Percentiles rank a stretch among this genome's conserved stretches.
Evolutionary conservation across 495 filamentous ascomycete species (phyloP).

Genomic region (Trichoderma erinaceum): DNA sequence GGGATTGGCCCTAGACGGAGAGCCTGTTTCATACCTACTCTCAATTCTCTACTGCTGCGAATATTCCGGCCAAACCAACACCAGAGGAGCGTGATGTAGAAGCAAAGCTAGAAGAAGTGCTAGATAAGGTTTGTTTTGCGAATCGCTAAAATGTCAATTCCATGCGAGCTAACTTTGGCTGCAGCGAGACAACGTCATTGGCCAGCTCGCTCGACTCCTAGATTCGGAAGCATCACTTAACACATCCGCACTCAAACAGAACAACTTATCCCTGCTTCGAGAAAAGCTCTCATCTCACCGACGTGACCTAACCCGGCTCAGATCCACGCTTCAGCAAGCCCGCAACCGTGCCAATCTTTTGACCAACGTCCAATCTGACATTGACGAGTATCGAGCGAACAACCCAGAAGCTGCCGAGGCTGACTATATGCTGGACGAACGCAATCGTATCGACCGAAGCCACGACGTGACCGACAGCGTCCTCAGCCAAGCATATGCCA

Average conservation of each 20-base stretch:
- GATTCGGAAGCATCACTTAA: constrained; percentile 89
- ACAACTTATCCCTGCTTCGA: constrained; percentile 86
- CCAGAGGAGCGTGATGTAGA: constrained; percentile 80
- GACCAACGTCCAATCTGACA: constrained; percentile 83
- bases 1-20: constrained; percentile 61
- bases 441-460: constrained; percentile 73
- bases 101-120: constrained; percentile 72
- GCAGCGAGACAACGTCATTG: constrained; percentile 75
- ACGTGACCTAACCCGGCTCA: constrained; percentile 71
- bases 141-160: background rate
- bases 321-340: constrained; percentile 57
- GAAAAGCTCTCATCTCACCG: constrained; percentile 84
- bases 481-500: constrained; percentile 92
- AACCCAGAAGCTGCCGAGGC: constrained; percentile 79
- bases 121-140: constrained; percentile 55
- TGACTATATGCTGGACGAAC: constrained; percentile 95
- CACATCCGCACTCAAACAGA: constrained; percentile 87
- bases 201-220: constrained; percentile 80
- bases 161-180: background rate
- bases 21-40: constrained; percentile 91
- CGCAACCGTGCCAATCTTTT: constrained; percentile 90
- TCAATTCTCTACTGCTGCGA: constrained; percentile 77
- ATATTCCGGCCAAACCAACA: constrained; percentile 73
- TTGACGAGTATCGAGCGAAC: constrained; percentile 73
- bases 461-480: constrained; percentile 85